Evolutionary conservation across 306 rosid species (phyloP).

Genomic region (Crataegus laevigata): DNA sequence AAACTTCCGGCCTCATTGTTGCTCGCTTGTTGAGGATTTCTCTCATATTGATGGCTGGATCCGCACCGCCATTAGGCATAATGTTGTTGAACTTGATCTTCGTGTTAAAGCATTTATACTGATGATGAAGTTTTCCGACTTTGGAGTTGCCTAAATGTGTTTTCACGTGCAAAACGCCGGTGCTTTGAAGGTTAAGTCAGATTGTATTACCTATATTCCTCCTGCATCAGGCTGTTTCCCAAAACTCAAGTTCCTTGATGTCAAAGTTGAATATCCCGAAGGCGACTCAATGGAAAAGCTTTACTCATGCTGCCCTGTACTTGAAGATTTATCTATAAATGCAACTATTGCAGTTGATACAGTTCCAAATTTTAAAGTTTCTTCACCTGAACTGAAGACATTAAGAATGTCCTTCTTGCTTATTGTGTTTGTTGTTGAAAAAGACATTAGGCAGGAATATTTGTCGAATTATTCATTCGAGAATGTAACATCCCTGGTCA

Average conservation of each 20-base stretch:
- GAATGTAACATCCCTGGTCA: not conserved
- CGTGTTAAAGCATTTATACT: not conserved
- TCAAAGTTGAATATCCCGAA: not conserved
- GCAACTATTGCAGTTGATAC: not conserved
- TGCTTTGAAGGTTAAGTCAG: not conserved
- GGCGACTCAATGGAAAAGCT: not conserved
- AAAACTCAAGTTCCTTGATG: not conserved
- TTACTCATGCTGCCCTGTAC: not conserved
- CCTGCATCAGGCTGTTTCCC: not conserved
- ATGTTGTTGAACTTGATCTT: not conserved
- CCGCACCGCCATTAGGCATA: not conserved
- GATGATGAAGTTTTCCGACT: not conserved
- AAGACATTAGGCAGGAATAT: not conserved
- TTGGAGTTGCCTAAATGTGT: not conserved
- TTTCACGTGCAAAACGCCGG: not conserved
- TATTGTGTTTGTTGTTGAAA: too few species aligned
- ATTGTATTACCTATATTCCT: not conserved
- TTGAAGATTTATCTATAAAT: not conserved
- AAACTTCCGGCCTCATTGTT: not conserved
- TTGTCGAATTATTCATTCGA: not conserved
- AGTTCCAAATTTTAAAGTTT: not conserved
- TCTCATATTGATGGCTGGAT: not conserved
- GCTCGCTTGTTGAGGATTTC: not conserved
- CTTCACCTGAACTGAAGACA: not conserved
- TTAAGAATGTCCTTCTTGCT: not conserved